Evolutionary conservation across 2,329 filamentous ascomycete species (phyloP).

Genomic region (Rhynchosporium secalis): DNA sequence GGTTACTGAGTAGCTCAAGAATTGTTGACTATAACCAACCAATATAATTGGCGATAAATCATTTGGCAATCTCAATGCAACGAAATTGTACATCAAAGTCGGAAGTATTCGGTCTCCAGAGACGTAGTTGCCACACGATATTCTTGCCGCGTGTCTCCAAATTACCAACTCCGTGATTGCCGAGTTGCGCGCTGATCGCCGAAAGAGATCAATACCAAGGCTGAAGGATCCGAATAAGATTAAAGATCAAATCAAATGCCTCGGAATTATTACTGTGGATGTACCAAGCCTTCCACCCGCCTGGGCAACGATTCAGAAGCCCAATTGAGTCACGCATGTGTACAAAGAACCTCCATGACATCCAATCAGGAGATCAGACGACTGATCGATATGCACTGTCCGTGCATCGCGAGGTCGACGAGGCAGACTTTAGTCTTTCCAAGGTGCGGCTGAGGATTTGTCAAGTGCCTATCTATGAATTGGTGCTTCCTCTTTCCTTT

Average conservation of each 20-base stretch:
- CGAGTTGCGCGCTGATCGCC: too few species aligned
- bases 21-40: background rate
- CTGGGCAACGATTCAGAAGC: background rate
- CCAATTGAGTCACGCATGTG: background rate
- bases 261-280: background rate
- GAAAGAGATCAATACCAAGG: conserved; percentile 6
- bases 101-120: background rate
- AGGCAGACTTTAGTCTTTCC: background rate
- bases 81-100: background rate
- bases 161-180: background rate
- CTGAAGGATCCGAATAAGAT: background rate
- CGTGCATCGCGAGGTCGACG: conserved; percentile 4
- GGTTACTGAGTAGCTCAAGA: background rate
- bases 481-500: background rate
- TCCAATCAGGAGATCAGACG: conserved; percentile 1
- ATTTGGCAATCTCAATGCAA: background rate
- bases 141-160: background rate
- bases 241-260: conserved; percentile 7
- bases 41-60: too few species aligned
- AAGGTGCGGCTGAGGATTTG: background rate
- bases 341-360: background rate
- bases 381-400: background rate
- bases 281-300: background rate
- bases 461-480: background rate
- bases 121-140: background rate